A percentile compares a stretch with the other conserved stretches of the same genome.
phyloP scores from a whole-genome alignment of 1,284 basidiomycete genomes.

The Tylopilus orsonianus region DNA sequence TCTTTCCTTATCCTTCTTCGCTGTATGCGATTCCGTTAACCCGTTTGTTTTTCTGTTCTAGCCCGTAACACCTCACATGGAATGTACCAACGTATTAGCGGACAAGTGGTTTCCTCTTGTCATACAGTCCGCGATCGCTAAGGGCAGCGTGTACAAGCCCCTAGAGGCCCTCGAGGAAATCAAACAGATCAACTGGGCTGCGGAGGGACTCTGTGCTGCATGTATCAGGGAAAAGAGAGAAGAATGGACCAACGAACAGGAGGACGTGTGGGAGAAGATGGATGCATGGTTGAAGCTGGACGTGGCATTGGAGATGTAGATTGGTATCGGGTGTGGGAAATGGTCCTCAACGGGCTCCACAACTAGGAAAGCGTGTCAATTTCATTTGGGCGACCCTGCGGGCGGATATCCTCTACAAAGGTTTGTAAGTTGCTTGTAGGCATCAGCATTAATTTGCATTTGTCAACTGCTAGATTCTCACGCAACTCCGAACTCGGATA shows the following conservation, averaged over 20 bases:
- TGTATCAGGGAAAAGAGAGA: constrained; percentile 58
- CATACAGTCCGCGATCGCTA: constrained; percentile 57
- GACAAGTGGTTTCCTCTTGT: constrained; percentile 69
- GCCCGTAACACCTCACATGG: constrained; percentile 64
- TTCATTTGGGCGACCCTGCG: not conserved
- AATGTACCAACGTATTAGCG: constrained; percentile 67
- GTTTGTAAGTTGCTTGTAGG: constrained; percentile 10
- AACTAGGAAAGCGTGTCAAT: not conserved
- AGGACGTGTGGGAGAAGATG: constrained; percentile 57
- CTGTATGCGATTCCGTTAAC: constrained; percentile 1
- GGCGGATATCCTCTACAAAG: not conserved
- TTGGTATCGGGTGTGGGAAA: not conserved
- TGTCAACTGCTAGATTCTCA: not conserved
- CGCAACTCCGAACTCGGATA: not conserved
- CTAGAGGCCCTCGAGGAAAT: constrained; percentile 64
- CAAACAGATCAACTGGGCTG: constrained; percentile 56
- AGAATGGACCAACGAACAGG: constrained; percentile 67
- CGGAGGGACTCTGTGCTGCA: constrained; percentile 53
- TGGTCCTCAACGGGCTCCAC: not conserved
- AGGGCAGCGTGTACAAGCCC: constrained; percentile 61
- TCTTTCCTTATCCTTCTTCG: not conserved
- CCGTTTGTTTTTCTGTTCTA: constrained; percentile 6
- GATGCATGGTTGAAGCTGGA: constrained; percentile 50
- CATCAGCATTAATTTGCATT: not conserved
- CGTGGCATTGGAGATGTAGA: constrained; percentile 4